Conservation (phyloP, 805 yeast species). For the Metschnikowia drakensbergensis region DNA sequence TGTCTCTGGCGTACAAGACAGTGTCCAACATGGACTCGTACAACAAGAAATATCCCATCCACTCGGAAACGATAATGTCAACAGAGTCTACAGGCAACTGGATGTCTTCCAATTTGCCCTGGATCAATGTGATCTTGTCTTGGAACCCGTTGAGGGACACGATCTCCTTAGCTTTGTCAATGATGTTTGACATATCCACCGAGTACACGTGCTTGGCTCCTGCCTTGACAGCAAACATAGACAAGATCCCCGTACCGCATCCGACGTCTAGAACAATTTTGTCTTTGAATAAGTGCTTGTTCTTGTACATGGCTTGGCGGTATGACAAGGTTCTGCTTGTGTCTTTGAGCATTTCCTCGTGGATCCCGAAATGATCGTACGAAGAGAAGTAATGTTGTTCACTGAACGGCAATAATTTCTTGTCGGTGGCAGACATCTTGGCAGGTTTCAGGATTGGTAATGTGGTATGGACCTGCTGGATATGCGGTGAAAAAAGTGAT, state of each 20-base stretch:
- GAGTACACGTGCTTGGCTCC: constrained; percentile 98
- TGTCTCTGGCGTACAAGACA: constrained; percentile 90
- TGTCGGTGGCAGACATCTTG: constrained; percentile 60
- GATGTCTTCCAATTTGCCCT: constrained; percentile 94
- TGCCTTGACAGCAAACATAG: constrained; percentile 98
- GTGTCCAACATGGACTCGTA: constrained; percentile 98
- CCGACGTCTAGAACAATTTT: constrained; percentile 96
- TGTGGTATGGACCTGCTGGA: not conserved
- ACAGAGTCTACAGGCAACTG: constrained; percentile 80
- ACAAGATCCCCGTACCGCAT: constrained; percentile 96
- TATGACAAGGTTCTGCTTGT: constrained; percentile 87
- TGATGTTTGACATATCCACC: constrained; percentile 95
- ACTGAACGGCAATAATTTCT: constrained; percentile 54
- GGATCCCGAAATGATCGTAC: constrained; percentile 95
- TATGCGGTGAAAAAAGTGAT: not conserved
- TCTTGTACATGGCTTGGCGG: constrained; percentile 87
- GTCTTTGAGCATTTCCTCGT: constrained; percentile 98
- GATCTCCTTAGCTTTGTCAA: constrained; percentile 91
- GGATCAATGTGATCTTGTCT: constrained; percentile 81
- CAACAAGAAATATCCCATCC: constrained; percentile 98
- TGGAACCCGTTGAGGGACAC: constrained; percentile 77
- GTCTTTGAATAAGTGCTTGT: constrained; percentile 83
- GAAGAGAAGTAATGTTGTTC: constrained; percentile 96
- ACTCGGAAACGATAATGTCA: constrained; percentile 92
- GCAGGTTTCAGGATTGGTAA: not conserved